Base-by-base conservation (phyloP, 495 filamentous ascomycete genomes). In the Opeltia flavorubescens region DNA sequence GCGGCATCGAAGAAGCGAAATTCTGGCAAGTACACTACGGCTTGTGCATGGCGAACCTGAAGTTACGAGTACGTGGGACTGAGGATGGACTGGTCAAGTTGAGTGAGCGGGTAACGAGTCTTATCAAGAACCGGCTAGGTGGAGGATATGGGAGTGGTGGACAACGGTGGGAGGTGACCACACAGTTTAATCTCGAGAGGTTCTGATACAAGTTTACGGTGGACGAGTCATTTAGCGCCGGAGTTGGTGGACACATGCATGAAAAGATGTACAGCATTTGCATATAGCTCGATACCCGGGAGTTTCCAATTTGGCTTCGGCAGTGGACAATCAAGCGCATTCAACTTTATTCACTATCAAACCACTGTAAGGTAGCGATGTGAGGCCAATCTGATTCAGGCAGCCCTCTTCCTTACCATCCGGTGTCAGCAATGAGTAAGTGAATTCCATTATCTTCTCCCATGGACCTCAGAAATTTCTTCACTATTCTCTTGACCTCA, bases 21-120 rank as follows among this genome's bases (percentile, higher is more conserved):
- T 94, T 98, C 65, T 98, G 91, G 91, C 91, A 98, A 67, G 93
- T 95, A 17, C 91, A 98, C 63, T 94, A 96, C 59, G 89, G 91
- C 2, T 68, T 95, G 31, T 91, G 84, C 57, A 94, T 95, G 83
- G 91, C 91, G 11, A 95, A 89, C 53, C 56, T 98, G 50, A 94
- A 89, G 65, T 56, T 98, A 13, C 70, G 80, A 26, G 74, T 88
- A 1, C 63, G 66, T 35, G 74, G 74, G 12, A 77, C 78, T 17
- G 83, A 84, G 41, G 75, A 80, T 4, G 71, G 74, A n/a, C 62
- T 87, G 35, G 65, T 65, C 40, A 75, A 79, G 46, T 61, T 95
- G 49, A 74, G 86, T 40, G 80, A 83, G 44, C 76, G 83, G 40
- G 70, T 95, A 20, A 73, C 72, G 28, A 81, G 79, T 54, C 62